A percentile compares a stretch with the other conserved stretches of the same genome.
Evolutionary conservation across 2,329 filamentous ascomycete species (phyloP).

Genomic region (Cladosporium colombiae): DNA sequence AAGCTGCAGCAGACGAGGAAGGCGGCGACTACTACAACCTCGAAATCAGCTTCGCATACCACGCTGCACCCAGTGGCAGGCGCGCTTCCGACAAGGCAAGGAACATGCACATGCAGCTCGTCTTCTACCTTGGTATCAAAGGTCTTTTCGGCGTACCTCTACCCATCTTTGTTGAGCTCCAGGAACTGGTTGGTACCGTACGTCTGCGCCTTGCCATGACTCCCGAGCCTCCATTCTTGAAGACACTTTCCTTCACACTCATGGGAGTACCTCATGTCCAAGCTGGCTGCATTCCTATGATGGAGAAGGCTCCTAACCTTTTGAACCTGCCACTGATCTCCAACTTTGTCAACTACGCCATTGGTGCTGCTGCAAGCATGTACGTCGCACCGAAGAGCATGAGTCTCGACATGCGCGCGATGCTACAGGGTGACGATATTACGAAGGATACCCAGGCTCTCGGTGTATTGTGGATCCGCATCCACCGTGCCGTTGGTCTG

Average conservation of each 20-base stretch:
- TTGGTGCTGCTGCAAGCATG: constrained; percentile 80
- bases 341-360: constrained; percentile 95
- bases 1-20: constrained; percentile 84
- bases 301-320: constrained; percentile 87
- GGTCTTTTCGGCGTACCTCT: constrained; percentile 86
- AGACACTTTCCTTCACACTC: constrained; percentile 86
- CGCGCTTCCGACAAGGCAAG: constrained; percentile 71
- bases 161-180: constrained; percentile 86
- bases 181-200: constrained; percentile 84
- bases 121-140: constrained; percentile 90
- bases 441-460: constrained; percentile 85
- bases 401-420: constrained; percentile 85
- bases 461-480: constrained; percentile 88
- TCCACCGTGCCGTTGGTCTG: constrained; percentile 81
- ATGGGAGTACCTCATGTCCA: constrained; percentile 91
- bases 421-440: constrained; percentile 88
- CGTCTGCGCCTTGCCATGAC: constrained; percentile 81
- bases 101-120: constrained; percentile 96
- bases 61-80: constrained; percentile 72
- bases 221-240: constrained; percentile 88
- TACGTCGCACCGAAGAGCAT: constrained; percentile 88
- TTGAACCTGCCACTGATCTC: constrained; percentile 90
- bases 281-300: constrained; percentile 87
- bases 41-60: constrained; percentile 87
- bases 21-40: constrained; percentile 92